Evolutionary conservation across 768 basidiomycete genomes (phyloP), one percentile per base, ranked within the genome.

Genomic region (Pleurotus platypus): DNA sequence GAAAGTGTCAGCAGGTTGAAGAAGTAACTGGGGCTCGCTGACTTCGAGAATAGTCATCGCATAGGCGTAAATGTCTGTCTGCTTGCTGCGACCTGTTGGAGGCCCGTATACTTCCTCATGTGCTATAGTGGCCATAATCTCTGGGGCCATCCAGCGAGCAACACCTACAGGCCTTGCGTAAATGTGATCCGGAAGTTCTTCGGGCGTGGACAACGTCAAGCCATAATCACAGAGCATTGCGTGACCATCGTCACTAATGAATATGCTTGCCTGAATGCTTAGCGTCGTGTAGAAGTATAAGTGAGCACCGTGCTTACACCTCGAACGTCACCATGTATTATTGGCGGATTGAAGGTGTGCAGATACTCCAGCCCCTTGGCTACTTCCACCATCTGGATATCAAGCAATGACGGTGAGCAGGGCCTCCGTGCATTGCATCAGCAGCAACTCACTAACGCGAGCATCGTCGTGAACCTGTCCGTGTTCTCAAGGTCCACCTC

Each of bases 141-240:
- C 72, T 0, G 71, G 72, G 2, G 72, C 69, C 35, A 61, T 67
- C 72, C 72, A 73, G 22, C 71, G 46, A 7, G 63, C 61, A 16
- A 62, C 60, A 1, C 68, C 68, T 1, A 65, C 64, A 5, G 63
- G 64, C 27, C 64, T 64, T 9, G 59, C 54, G n/a, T 61, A 62
- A 2, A 45, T 2, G 20, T 45, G 12, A 16, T 45, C 42, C 0
- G 42, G 42, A 9, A 45, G 42, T 1, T 45, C 20, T 16, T n/a
- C 42, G 9, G 42, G 42, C 42, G 3, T 45, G 2, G 42, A n/a
- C 7, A 22, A 16, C 1, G 62, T 62, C 12, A 73, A 63, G 5
- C 63, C 66, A 47, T 63, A 69, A 56, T 74, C 72, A 16, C 65
- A 61, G 6, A 73, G 58, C 11, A 62, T 56, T 11, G 68, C 69